Evolutionary conservation across 2,329 filamentous ascomycete genomes (phyloP), one percentile per base, ranked within the genome.

Genomic region (Xylaria multiplex): DNA sequence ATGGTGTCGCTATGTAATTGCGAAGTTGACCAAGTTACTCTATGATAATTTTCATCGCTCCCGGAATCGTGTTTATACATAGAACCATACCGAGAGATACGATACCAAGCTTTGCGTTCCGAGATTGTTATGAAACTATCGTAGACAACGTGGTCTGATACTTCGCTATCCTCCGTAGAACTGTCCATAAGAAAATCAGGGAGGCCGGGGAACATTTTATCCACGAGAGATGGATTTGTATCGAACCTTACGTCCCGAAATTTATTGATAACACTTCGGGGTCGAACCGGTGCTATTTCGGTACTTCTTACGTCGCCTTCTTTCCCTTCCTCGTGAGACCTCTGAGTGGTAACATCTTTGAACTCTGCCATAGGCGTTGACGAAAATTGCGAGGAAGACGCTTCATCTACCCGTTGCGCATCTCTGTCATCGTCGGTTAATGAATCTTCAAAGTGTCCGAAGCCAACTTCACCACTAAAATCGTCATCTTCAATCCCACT

Each of bases 91-190:
- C 88, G 83, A 7, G 88, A 89, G 19, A 90, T 77, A 22, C 87
- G 86, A 69, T 90, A 90, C 89, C 89, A 91, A 7, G 82, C 81
- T 71, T 87, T 89, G 55, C 89, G 86, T 75, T 90, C 84, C 2
- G 84, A 84, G 3, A 84, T 83, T 2, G 82, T 80, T 4, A 79
- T 79, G 66, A 89, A 89, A 32, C 80, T 85, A 73, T 89, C 86
- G 35, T 75, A 76, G 19, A 86, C 79, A 50, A 85, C 74, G 35
- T 79, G 76, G 35, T 86, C 85, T 0, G 85, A 77, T 0, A 86
- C 72, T 0, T 80, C 74, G 1, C 72, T 68, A 24, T 75, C 60
- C 8, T 68, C 56, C 2, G 19, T 46, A 59, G 58, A 27, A 24
- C 66, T 27, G 42, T 50, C 61, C 16, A 54, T 30, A 16, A 32